Evolutionary conservation across 495 filamentous ascomycete species (phyloP).

Genomic region (Aspergillus mulundensis): DNA sequence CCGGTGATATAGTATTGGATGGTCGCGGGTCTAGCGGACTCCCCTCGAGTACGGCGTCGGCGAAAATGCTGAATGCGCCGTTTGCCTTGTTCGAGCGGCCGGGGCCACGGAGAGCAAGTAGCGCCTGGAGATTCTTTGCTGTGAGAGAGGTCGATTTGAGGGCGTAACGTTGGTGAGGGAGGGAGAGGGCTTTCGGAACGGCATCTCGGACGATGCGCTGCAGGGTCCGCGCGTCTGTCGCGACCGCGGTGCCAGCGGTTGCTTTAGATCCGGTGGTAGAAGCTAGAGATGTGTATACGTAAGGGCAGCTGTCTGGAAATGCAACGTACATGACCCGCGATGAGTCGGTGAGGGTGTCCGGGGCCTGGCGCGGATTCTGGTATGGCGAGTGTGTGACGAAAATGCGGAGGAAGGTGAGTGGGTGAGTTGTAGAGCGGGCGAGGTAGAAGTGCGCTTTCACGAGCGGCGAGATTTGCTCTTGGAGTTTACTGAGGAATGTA

Average conservation of each 20-base stretch:
- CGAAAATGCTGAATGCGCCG: slow-evolving; percentile 77
- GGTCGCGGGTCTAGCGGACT: slow-evolving; percentile 54
- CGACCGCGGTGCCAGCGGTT: slow-evolving; percentile 21
- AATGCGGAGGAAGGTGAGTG: slow-evolving; percentile 68
- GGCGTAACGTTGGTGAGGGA: slow-evolving; percentile 61
- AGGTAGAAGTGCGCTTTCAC: slow-evolving; percentile 79
- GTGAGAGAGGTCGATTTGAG: slow-evolving; percentile 61
- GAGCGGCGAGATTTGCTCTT: slow-evolving; percentile 64
- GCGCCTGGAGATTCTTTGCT: slow-evolving; percentile 62
- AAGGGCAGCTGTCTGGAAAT: slow-evolving; percentile 73
- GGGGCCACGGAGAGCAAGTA: slow-evolving; percentile 62
- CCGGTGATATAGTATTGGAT: slow-evolving; percentile 35
- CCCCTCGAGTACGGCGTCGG: slow-evolving; percentile 55
- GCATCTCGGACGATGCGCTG: slow-evolving; percentile 66
- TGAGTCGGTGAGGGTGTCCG: slow-evolving; percentile 43
- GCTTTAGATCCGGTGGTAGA: slow-evolving; percentile 30
- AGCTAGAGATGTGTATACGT: slow-evolving; percentile 65
- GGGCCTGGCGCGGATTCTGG: slow-evolving; percentile 41
- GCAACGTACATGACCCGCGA: slow-evolving; percentile 69
- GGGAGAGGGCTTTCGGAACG: slow-evolving; percentile 72
- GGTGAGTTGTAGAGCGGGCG: slow-evolving; percentile 56
- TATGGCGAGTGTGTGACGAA: slow-evolving; percentile 73
- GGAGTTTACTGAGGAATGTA: slow-evolving; percentile 69
- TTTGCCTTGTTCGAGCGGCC: slow-evolving; percentile 62
- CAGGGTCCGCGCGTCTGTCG: slow-evolving; percentile 57